Evolutionary conservation across 768 basidiomycete species (phyloP).

Genomic region (Leccinum truebloodii): DNA sequence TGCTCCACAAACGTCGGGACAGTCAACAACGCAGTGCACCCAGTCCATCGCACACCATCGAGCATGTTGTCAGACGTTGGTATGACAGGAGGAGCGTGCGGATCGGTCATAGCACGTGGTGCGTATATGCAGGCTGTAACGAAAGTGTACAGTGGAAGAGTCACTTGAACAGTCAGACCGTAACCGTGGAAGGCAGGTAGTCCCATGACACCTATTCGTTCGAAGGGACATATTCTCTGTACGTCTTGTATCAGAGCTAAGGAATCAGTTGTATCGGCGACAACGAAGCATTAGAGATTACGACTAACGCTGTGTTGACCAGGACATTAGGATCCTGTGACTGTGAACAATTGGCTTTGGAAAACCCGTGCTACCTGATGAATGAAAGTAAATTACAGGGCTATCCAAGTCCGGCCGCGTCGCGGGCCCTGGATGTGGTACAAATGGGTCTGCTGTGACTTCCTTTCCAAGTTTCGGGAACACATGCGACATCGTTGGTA

Average conservation of each 20-base stretch:
- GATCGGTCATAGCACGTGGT: slow-evolving; percentile 20
- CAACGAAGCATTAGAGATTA: background rate
- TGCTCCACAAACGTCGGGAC: slow-evolving; percentile 25
- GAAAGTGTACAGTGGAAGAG: slow-evolving; percentile 31
- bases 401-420: slow-evolving; percentile 3
- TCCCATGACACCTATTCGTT: slow-evolving; percentile 30
- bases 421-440: slow-evolving; percentile 5
- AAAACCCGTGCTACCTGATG: slow-evolving; percentile 44
- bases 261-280: background rate
- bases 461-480: slow-evolving; percentile 42
- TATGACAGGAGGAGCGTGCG: slow-evolving; percentile 15
- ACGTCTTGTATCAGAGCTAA: background rate
- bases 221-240: background rate
- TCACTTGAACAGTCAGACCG: slow-evolving; percentile 34
- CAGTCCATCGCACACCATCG: slow-evolving; percentile 10
- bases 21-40: slow-evolving; percentile 10
- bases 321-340: slow-evolving; percentile 31
- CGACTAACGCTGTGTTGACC: slow-evolving; percentile 34
- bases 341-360: slow-evolving; percentile 42
- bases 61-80: slow-evolving; percentile 25
- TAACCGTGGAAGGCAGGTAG: slow-evolving; percentile 44
- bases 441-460: slow-evolving; percentile 13
- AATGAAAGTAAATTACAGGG: slow-evolving; percentile 10
- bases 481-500: slow-evolving; percentile 25
- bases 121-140: slow-evolving; percentile 34